A percentile compares a stretch with the other conserved stretches of the same genome.
Conservation (phyloP, 2,329 filamentous ascomycete genomes). For the Pyricularia sp. region DNA sequence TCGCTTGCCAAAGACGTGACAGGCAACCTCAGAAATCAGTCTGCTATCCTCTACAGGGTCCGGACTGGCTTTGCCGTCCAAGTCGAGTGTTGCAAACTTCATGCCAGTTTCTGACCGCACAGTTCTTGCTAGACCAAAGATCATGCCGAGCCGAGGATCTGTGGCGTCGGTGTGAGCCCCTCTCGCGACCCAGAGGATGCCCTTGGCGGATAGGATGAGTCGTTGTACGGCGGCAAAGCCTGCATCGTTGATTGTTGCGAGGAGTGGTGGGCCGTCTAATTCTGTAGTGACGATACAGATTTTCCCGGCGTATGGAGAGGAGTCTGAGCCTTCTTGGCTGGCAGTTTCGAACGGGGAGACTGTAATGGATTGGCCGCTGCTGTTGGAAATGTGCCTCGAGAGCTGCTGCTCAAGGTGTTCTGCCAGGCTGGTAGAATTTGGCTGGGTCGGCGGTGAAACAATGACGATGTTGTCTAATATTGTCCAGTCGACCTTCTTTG, state of each 20-base stretch:
- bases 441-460: slow-evolving; percentile 2
- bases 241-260: slow-evolving; percentile 7
- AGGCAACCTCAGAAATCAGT: slow-evolving; percentile 2
- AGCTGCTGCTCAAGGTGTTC: slow-evolving; percentile 7
- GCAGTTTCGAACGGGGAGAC: slow-evolving; percentile 7
- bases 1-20: slow-evolving; percentile 3
- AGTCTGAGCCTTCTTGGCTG: background rate
- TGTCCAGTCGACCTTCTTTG: background rate
- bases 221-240: slow-evolving; percentile 11
- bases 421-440: slow-evolving; percentile 1
- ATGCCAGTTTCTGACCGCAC: slow-evolving; percentile 20
- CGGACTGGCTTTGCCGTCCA: slow-evolving; percentile 11
- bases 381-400: background rate
- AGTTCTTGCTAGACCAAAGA: slow-evolving; percentile 19
- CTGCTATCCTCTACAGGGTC: slow-evolving; percentile 4
- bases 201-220: slow-evolving; percentile 12
- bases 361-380: background rate
- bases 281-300: slow-evolving; percentile 14
- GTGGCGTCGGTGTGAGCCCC: slow-evolving; percentile 20
- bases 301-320: background rate
- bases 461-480: slow-evolving; percentile 5
- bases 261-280: slow-evolving; percentile 8
- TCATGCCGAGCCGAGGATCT: slow-evolving; percentile 19
- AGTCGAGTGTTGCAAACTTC: slow-evolving; percentile 19
- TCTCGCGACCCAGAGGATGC: slow-evolving; percentile 23